A percentile compares a stretch with the other conserved stretches of the same genome.
These are phyloP conservation scores for Phytophthora cryptogea DNA, from an alignment of 352 stramenopile species.

Conservation along the genomic window DNA sequence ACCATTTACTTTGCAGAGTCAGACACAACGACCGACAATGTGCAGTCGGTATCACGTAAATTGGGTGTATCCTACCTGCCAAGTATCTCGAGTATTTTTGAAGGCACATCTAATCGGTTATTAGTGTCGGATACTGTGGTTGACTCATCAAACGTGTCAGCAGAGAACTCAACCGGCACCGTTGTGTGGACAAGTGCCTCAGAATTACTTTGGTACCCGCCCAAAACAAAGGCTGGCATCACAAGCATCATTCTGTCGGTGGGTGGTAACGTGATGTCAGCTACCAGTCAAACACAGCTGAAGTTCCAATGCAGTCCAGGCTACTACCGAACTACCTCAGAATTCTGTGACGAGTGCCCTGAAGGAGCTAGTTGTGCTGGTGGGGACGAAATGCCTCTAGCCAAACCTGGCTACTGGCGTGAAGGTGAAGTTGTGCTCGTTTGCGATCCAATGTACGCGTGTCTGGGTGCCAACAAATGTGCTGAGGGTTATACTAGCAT, in stretches of 20 bases:
- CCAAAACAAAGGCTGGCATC: conserved; percentile 57
- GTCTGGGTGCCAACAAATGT: conserved; percentile 58
- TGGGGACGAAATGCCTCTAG: conserved; percentile 50
- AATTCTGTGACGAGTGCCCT: conserved; percentile 60
- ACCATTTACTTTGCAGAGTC: conserved; percentile 44
- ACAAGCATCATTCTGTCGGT: conserved; percentile 63
- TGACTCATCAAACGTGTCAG: conserved; percentile 15
- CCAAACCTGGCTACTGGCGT: conserved; percentile 57
- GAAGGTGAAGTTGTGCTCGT: conserved; percentile 56
- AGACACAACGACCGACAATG: conserved; percentile 1
- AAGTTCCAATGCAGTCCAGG: conserved; percentile 67
- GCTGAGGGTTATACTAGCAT: conserved; percentile 46
- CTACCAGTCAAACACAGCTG: conserved; percentile 58
- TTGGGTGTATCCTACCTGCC: conserved; percentile 6
- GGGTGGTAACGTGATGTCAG: conserved; percentile 62
- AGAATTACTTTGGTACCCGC: conserved; percentile 57
- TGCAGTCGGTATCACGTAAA: conserved; percentile 26
- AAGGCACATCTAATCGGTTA: conserved; percentile 2
- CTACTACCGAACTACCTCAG: conserved; percentile 49
- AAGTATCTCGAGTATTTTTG: conserved; percentile 4
- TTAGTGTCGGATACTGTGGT: conserved; percentile 12
- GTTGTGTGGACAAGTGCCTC: conserved; percentile 56
- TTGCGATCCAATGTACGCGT: conserved; percentile 62
- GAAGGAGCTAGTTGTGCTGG: conserved; percentile 53
- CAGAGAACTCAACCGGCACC: conserved; percentile 29